Conservation (phyloP, 345 rosid genomes). For the Conringia planisiliqua region DNA sequence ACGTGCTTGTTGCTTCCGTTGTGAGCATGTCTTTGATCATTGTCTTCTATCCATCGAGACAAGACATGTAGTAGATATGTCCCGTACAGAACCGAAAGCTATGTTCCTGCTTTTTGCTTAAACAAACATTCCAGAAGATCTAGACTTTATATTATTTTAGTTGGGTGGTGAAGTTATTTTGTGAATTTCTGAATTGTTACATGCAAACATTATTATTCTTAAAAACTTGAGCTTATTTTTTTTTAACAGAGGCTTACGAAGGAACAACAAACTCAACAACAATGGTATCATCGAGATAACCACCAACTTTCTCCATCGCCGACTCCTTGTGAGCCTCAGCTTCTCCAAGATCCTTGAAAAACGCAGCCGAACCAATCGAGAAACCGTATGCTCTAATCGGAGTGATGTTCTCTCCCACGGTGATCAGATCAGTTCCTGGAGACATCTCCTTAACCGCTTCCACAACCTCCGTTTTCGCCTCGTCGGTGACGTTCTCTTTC, state of each 20-base stretch:
- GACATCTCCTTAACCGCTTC: constrained; percentile 44
- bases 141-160: too few relatives aligned
- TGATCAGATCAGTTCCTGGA: constrained; percentile 41
- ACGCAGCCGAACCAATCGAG: constrained; percentile 59
- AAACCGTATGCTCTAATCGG: constrained; percentile 72
- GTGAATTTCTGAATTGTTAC: background rate
- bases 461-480: constrained; percentile 49
- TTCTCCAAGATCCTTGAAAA: constrained; percentile 43
- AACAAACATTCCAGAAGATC: too few relatives aligned
- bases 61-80: too few relatives aligned
- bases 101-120: too few relatives aligned
- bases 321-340: constrained; percentile 33
- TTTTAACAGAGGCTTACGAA: background rate
- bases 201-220: background rate
- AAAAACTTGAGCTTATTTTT: background rate
- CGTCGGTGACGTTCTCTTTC: constrained; percentile 48
- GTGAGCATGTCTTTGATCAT: too few relatives aligned
- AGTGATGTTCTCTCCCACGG: constrained; percentile 74
- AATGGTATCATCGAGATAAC: constrained; percentile 53
- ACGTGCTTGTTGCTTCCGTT: too few relatives aligned
- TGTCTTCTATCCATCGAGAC: too few relatives aligned
- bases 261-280: constrained; percentile 59
- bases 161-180: too few relatives aligned
- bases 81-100: too few relatives aligned
- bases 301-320: constrained; percentile 54